phyloP scores from a whole-genome alignment of 2,329 filamentous ascomycete species.

The Cercospora sojina region DNA sequence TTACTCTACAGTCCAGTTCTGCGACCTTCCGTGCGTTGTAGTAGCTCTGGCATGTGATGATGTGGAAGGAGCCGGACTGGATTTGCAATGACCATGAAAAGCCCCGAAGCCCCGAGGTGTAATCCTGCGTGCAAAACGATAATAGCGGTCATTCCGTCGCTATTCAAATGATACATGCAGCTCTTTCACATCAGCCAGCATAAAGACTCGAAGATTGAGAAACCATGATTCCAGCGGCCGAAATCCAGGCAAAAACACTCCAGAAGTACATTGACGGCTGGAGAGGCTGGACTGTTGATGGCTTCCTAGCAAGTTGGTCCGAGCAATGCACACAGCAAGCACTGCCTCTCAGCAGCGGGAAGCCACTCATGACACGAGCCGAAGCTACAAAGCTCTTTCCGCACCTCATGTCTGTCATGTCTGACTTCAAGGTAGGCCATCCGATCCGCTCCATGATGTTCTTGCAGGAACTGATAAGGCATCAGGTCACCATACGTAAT shows the following conservation, averaged over 20 bases:
- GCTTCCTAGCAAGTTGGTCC: neutral
- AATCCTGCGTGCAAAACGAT: neutral
- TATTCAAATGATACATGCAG: too few species aligned
- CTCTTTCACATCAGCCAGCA: neutral
- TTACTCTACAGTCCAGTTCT: too few species aligned
- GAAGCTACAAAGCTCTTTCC: neutral
- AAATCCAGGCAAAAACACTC: neutral
- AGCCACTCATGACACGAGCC: neutral
- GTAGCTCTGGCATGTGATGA: neutral
- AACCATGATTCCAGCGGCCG: neutral
- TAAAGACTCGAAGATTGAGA: neutral
- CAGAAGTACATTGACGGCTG: neutral
- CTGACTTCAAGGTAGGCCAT: neutral
- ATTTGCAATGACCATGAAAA: neutral
- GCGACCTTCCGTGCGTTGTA: neutral
- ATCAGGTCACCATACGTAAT: slow-evolving; percentile 2
- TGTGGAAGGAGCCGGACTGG: neutral
- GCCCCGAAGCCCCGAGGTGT: neutral
- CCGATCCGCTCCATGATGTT: neutral
- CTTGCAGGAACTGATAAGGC: neutral
- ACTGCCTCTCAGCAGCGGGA: neutral
- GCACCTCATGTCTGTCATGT: neutral
- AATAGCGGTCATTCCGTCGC: too few species aligned
- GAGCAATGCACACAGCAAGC: neutral
- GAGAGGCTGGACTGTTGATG: neutral